These are phyloP conservation scores for Peterozyma xylosa DNA, from an alignment of 805 yeast species.

Conservation along the genomic window DNA sequence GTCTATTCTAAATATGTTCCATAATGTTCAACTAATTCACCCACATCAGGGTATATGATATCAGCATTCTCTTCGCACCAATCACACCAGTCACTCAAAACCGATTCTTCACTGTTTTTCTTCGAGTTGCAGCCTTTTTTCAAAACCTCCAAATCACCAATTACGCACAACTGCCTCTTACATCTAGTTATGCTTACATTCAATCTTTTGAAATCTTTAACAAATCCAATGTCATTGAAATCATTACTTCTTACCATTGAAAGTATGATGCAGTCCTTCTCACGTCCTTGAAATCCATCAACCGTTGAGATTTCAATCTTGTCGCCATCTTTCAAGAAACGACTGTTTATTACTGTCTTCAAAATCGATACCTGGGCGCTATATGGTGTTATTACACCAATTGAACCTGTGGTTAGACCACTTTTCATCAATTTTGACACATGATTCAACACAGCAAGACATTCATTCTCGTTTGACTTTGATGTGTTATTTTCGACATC, in stretches of 20 bases:
- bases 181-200: conserved; percentile 95
- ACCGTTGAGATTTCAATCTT: conserved; percentile 77
- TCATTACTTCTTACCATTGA: conserved; percentile 80
- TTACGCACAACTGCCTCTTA: conserved; percentile 71
- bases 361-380: conserved; percentile 74
- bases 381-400: conserved; percentile 89
- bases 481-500: conserved; percentile 33
- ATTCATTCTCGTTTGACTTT: conserved; percentile 74
- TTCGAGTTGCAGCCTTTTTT: conserved; percentile 15
- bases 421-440: conserved; percentile 37
- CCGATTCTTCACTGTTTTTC: too few relatives aligned
- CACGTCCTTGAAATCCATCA: conserved; percentile 96
- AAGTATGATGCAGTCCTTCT: conserved; percentile 78
- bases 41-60: conserved; percentile 56
- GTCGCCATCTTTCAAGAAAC: conserved; percentile 21
- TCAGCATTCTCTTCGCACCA: conserved; percentile 67
- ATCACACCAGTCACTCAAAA: conserved; percentile 41
- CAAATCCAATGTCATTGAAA: conserved; percentile 66
- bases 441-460: conserved; percentile 51
- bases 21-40: conserved; percentile 18
- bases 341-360: conserved; percentile 31
- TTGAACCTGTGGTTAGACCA: conserved; percentile 48
- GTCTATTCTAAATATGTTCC: not conserved
- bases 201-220: conserved; percentile 69
- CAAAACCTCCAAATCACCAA: conserved; percentile 81